phyloP scores from a whole-genome alignment of 768 basidiomycete species.

The Rhodotorula sphaerocarpa region DNA sequence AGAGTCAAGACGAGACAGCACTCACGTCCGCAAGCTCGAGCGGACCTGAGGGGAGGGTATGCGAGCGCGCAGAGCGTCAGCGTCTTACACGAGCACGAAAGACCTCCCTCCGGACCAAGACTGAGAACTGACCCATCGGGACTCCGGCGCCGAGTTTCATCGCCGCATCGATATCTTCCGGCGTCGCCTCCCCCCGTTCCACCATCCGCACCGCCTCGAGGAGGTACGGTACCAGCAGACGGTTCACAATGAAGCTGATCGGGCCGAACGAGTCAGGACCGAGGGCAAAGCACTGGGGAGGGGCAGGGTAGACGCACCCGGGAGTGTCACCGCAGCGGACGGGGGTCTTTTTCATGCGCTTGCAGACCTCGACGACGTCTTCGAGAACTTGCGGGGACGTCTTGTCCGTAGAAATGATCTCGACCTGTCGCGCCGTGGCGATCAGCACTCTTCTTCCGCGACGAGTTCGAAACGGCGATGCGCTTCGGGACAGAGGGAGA shows the following conservation, averaged over 20 bases:
- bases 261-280: neutral
- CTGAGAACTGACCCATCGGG: slow-evolving; percentile 8
- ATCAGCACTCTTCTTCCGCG: neutral
- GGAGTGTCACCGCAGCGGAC: slow-evolving; percentile 48
- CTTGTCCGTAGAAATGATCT: slow-evolving; percentile 44
- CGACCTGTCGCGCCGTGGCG: slow-evolving; percentile 40
- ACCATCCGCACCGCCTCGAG: slow-evolving; percentile 48
- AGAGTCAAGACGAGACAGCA: neutral
- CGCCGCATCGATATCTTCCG: slow-evolving; percentile 47
- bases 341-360: slow-evolving; percentile 45
- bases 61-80: neutral
- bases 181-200: slow-evolving; percentile 47
- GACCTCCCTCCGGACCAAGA: neutral
- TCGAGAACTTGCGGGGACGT: slow-evolving; percentile 44
- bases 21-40: slow-evolving; percentile 37
- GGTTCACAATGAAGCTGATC: slow-evolving; percentile 47
- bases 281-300: neutral
- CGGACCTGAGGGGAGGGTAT: slow-evolving; percentile 43
- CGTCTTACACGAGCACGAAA: neutral
- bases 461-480: neutral
- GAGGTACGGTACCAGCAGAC: slow-evolving; percentile 47
- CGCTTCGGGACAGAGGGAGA: neutral
- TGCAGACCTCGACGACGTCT: slow-evolving; percentile 43
- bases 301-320: slow-evolving; percentile 36
- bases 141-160: slow-evolving; percentile 48